Evolutionary conservation across 106 monocot genomes (phyloP).

Genomic region (Amphibolis antarctica): DNA sequence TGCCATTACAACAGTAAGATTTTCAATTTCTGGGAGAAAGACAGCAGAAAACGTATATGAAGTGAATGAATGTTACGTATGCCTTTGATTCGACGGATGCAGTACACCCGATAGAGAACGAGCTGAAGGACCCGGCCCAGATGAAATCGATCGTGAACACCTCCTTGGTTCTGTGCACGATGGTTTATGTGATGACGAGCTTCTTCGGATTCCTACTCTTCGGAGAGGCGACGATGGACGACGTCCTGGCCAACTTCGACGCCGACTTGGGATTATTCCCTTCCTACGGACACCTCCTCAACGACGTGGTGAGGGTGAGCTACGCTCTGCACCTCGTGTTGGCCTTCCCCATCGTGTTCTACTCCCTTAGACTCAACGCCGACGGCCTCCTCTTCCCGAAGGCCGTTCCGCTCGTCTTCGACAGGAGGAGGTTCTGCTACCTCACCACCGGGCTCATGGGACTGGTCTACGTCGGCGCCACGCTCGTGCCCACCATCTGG

Average conservation of each 20-base stretch:
- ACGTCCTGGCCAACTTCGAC: conserved; percentile 26
- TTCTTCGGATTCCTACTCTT: conserved; percentile 23
- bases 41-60: too few species aligned
- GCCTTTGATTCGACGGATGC: not conserved
- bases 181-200: conserved; percentile 13
- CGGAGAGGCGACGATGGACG: conserved; percentile 15
- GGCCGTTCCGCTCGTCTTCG: conserved; percentile 22
- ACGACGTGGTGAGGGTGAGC: conserved; percentile 64
- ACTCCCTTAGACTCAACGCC: conserved; percentile 61
- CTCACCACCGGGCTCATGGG: conserved; percentile 31
- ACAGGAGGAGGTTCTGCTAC: conserved; percentile 42
- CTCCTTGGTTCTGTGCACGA: conserved; percentile 9
- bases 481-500: conserved; percentile 78
- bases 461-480: conserved; percentile 50
- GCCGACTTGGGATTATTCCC: conserved; percentile 5
- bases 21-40: not conserved
- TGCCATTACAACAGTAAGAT: conserved; percentile 20
- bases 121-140: conserved; percentile 8
- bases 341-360: conserved; percentile 85
- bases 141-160: conserved; percentile 3
- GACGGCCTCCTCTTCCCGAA: conserved; percentile 69
- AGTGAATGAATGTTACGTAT: too few species aligned
- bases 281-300: conserved; percentile 2
- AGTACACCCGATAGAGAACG: conserved; percentile 21
- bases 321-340: conserved; percentile 79